A percentile compares a stretch with the other conserved stretches of the same genome.
phyloP scores from a whole-genome alignment of 2,329 filamentous ascomycete genomes.

The Aspergillus amoenus region DNA sequence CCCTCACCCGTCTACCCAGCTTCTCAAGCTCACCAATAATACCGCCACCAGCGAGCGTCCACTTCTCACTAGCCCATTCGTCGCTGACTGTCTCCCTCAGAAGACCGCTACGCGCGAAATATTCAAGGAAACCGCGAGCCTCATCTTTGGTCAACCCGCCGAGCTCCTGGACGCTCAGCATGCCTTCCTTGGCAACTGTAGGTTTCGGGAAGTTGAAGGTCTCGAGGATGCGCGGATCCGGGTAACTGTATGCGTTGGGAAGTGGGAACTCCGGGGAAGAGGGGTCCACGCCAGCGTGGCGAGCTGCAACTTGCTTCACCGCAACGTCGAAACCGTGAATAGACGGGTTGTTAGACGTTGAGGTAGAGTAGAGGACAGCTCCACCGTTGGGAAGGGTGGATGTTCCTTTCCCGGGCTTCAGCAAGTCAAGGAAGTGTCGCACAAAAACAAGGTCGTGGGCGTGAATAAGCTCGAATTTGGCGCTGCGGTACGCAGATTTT shows the following conservation, averaged over 20 bases:
- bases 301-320: constrained; percentile 53
- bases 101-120: constrained; percentile 85
- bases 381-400: constrained; percentile 67
- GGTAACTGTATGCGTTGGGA: constrained; percentile 53
- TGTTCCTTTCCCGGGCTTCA: constrained; percentile 46
- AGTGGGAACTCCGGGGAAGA: constrained; percentile 44
- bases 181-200: constrained; percentile 26
- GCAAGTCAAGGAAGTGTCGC: constrained; percentile 69
- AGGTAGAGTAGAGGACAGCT: constrained; percentile 72
- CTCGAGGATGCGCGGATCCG: constrained; percentile 55
- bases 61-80: constrained; percentile 72
- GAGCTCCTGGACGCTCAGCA: constrained; percentile 55
- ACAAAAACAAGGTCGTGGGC: constrained; percentile 79
- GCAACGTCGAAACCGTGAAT: constrained; percentile 68
- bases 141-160: constrained; percentile 72
- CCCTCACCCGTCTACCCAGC: constrained; percentile 50
- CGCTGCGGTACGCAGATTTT: constrained; percentile 70
- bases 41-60: constrained; percentile 77
- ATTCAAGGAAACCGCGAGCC: constrained; percentile 80
- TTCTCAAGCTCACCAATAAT: constrained; percentile 84
- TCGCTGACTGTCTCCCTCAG: constrained; percentile 70
- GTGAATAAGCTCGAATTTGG: constrained; percentile 73
- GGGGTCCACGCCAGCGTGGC: constrained; percentile 37
- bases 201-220: constrained; percentile 34
- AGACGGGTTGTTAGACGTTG: constrained; percentile 66